Base-by-base conservation (phyloP, 2,329 filamentous ascomycete genomes). In the Fusarium sp. region DNA sequence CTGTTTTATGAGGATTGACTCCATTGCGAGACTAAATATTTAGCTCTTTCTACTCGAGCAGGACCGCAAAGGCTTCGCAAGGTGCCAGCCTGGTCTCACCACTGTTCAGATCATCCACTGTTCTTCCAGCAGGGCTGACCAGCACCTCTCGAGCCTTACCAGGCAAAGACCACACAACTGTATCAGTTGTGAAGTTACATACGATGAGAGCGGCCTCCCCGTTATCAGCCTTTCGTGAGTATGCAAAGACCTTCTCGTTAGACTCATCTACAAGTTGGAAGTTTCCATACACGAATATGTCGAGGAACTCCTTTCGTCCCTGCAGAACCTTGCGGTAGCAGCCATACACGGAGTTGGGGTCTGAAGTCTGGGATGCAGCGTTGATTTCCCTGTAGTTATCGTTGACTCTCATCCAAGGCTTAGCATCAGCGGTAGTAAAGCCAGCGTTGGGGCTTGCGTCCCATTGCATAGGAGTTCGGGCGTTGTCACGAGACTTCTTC, bases 391-490 rank as follows among this genome's bases (percentile, higher is more conserved):
- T 78, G 78, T 90, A 91, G 76, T 90, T 87, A 62, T 91, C 87
- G 77, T 93, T 90, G 42, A 90, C 87, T 18, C 87, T 86, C 88
- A 94, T 94, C 92, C 92, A 94, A 5, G 92, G 90, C 59, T 84
- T 84, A 7, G 78, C 79, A 13, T 80, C 81, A 4, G 68, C 59
- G 18, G 82, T 82, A 1, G 90, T 90, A 81, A 94, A 94, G 15
- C 92, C 92, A 0, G 84, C 91, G 66, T 93, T 86, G 0, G 81
- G 76, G 3, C 81, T 83, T n/a, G 80, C 76, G 68, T 89, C 85
- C 92, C 92, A 94, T 77, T 93, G 91, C 80, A 94, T 90, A 0
- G 92, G 92, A 1, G 90, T 90, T 49, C 92, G 86, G 12, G 89
- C 89, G 79, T 94, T 92, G 79, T 94, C 92, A 27, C 92, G 81